These are phyloP conservation scores for Phialophora chinensis DNA, from an alignment of 2,329 filamentous ascomycete species.

Conservation along the genomic window DNA sequence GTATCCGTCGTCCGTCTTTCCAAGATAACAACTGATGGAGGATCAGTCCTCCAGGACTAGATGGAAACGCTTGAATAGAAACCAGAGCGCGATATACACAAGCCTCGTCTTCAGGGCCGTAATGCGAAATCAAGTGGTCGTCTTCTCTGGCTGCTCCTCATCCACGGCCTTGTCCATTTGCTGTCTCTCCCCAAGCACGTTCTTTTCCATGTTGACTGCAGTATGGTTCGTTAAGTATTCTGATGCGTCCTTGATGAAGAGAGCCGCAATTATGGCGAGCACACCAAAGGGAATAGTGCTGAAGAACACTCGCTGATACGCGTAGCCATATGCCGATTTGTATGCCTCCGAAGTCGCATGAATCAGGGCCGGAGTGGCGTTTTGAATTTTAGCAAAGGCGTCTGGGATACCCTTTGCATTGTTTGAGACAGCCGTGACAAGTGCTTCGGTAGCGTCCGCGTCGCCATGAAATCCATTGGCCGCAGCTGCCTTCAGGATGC, in stretches of 20 bases:
- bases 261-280: conserved; percentile 26
- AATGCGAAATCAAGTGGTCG: background rate
- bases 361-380: conserved; percentile 45
- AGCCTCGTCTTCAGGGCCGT: background rate
- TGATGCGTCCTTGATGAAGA: conserved; percentile 21
- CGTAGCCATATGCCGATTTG: conserved; percentile 50
- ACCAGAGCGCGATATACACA: background rate
- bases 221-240: conserved; percentile 28
- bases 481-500: conserved; percentile 42
- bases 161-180: conserved; percentile 10
- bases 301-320: conserved; percentile 53
- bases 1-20: background rate
- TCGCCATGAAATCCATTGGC: conserved; percentile 47
- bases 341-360: conserved; percentile 45
- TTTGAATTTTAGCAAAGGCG: conserved; percentile 41
- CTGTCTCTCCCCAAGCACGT: conserved; percentile 11
- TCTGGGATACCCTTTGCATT: conserved; percentile 41
- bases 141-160: conserved; percentile 16
- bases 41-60: background rate
- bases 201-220: conserved; percentile 23
- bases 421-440: conserved; percentile 45
- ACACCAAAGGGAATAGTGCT: conserved; percentile 35
- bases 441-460: conserved; percentile 41
- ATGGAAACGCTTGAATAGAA: background rate
- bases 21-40: background rate